phyloP scores from a whole-genome alignment of 352 stramenopile genomes.

The Hyaloperonospora arabidopsidis region DNA sequence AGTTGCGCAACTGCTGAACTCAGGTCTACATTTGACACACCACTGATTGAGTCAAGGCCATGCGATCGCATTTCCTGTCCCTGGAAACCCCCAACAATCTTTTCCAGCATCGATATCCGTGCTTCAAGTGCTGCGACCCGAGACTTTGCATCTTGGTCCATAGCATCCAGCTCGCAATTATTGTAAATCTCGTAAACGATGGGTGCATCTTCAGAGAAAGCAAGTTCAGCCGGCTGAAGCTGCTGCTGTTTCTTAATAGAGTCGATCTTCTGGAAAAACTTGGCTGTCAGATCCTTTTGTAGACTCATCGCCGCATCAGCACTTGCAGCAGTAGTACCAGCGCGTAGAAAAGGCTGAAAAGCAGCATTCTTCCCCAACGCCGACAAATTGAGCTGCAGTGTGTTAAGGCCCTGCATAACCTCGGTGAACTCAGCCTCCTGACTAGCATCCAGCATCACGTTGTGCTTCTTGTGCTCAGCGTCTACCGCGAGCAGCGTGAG shows the following conservation, averaged over 20 bases:
- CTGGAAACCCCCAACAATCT: conserved; percentile 46
- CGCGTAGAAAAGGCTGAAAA: conserved; percentile 53
- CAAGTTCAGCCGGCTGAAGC: conserved; percentile 7
- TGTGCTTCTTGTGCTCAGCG: conserved; percentile 38
- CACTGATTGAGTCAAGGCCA: conserved; percentile 22
- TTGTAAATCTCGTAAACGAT: conserved; percentile 81
- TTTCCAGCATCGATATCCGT: conserved; percentile 52
- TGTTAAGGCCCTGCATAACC: conserved; percentile 52
- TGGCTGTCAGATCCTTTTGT: conserved; percentile 60
- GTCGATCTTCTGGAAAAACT: conserved; percentile 68
- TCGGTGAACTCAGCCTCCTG: conserved; percentile 61
- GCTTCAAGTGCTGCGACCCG: conserved; percentile 52
- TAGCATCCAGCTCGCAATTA: conserved; percentile 60
- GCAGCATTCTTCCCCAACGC: conserved; percentile 45
- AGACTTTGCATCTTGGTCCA: conserved; percentile 58
- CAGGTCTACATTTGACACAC: conserved; percentile 26
- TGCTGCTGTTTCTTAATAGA: conserved; percentile 41
- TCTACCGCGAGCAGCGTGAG: conserved; percentile 42
- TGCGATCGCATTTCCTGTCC: conserved; percentile 44
- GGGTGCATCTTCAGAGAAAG: conserved; percentile 17
- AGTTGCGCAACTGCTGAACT: conserved; percentile 45
- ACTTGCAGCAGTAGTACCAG: conserved; percentile 8
- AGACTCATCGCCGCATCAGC: conserved; percentile 42
- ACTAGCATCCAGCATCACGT: conserved; percentile 48
- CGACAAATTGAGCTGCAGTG: conserved; percentile 53